Conservation (phyloP, 208 protist species). For the Perkinsela sp. region DNA sequence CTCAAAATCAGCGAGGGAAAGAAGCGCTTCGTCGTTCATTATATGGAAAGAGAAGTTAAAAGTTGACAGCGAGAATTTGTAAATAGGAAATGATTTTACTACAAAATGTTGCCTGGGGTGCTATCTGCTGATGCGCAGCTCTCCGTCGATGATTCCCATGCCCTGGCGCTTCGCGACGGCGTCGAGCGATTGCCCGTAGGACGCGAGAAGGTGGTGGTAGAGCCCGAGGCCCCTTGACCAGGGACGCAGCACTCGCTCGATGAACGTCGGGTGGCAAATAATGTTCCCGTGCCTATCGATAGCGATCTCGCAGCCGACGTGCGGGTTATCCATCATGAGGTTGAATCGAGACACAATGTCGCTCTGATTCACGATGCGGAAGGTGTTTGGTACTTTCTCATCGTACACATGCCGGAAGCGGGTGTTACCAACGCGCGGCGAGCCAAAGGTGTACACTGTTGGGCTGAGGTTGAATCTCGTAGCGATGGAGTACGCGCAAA, state of each 20-base stretch:
- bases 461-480: slow-evolving; percentile 23
- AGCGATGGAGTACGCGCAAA: slow-evolving; percentile 47
- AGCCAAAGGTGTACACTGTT: slow-evolving; percentile 61
- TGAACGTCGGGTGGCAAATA: slow-evolving; percentile 51
- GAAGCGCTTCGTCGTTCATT: too few relatives aligned
- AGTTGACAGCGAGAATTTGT: too few relatives aligned
- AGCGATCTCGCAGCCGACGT: slow-evolving; percentile 50
- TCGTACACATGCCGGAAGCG: slow-evolving; percentile 35
- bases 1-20: too few relatives aligned
- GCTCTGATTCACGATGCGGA: slow-evolving; percentile 57
- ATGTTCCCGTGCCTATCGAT: slow-evolving; percentile 59
- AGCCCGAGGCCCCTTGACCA: background rate
- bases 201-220: background rate
- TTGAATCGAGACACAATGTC: slow-evolving; percentile 31
- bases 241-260: slow-evolving; percentile 42
- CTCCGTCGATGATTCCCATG: background rate
- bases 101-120: too few relatives aligned
- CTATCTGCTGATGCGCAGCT: too few relatives aligned
- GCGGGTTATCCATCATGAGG: slow-evolving; percentile 21
- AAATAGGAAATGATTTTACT: too few relatives aligned
- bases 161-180: background rate
- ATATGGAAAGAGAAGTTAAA: too few relatives aligned
- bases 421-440: slow-evolving; percentile 43
- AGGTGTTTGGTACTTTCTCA: slow-evolving; percentile 34
- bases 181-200: slow-evolving; percentile 2